These are phyloP conservation scores for Capsicum chinense DNA, from an alignment of 257 asterid species.

Conservation along the genomic window DNA sequence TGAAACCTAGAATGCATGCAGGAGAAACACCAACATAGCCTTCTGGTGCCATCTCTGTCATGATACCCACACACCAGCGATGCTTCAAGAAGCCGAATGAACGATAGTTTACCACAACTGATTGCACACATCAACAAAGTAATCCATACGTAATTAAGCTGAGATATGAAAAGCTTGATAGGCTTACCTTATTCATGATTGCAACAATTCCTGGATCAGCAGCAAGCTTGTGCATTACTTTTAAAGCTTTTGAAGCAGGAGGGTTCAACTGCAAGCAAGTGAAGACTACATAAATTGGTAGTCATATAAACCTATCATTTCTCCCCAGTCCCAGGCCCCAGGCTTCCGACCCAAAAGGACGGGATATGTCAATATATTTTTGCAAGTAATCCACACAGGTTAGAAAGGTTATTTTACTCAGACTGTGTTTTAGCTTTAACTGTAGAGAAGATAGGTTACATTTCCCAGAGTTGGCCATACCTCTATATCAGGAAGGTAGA, in stretches of 20 bases:
- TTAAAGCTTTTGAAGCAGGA: slow-evolving; percentile 81
- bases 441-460: not conserved
- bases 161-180: slow-evolving; percentile 23
- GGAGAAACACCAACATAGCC: slow-evolving; percentile 96
- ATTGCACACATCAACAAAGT: not conserved
- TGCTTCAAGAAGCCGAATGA: slow-evolving; percentile 61
- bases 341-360: not conserved
- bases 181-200: slow-evolving; percentile 86
- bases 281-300: slow-evolving; percentile 30
- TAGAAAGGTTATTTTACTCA: not conserved
- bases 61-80: slow-evolving; percentile 88
- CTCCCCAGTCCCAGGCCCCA: not conserved
- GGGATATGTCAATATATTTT: not conserved
- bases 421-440: not conserved
- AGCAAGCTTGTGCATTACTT: slow-evolving; percentile 90
- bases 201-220: slow-evolving; percentile 96
- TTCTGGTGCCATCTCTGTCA: slow-evolving; percentile 96
- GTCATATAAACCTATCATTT: not conserved
- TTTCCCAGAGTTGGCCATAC: slow-evolving; percentile 40
- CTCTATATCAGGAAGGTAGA: slow-evolving; percentile 82
- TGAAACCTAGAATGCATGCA: slow-evolving; percentile 86
- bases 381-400: not conserved
- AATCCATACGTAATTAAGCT: slow-evolving; percentile 28
- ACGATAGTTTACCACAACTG: slow-evolving; percentile 36
- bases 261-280: slow-evolving; percentile 69